Percentiles rank a stretch among this genome's conserved stretches.
Conservation (phyloP, 148 eudicot genomes). For the Dysphania ambrosioides region DNA sequence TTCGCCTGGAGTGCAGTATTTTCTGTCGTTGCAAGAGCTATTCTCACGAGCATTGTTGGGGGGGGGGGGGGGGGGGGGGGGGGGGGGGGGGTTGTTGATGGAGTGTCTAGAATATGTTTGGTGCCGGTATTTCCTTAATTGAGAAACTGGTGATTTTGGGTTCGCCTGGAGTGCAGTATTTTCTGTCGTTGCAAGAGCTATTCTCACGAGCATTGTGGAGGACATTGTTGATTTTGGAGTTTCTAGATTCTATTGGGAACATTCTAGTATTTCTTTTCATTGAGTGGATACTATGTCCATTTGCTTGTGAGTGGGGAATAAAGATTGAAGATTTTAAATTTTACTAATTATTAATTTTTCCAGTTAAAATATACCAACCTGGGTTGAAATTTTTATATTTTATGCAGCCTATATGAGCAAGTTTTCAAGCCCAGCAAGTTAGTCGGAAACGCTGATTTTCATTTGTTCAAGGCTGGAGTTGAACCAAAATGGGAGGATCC, state of each 20-base stretch:
- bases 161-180: background rate
- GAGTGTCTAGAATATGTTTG: too few relatives aligned
- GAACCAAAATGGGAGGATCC: conserved; percentile 99
- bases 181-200: background rate
- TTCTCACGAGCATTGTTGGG: background rate
- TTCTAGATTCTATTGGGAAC: background rate
- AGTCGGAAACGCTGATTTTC: conserved; percentile 74
- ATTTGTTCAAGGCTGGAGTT: conserved; percentile 83
- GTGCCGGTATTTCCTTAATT: too few relatives aligned
- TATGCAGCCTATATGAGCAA: conserved; percentile 83
- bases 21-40: background rate
- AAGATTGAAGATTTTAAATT: background rate
- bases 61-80: too few relatives aligned
- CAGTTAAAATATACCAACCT: background rate
- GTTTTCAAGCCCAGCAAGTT: conserved; percentile 85
- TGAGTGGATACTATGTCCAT: background rate
- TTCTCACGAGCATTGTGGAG: background rate
- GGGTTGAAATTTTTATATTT: conserved; percentile 25
- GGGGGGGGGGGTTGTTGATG: too few relatives aligned
- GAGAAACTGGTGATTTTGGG: too few relatives aligned
- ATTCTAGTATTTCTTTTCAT: background rate
- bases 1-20: background rate
- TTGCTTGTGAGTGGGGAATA: background rate
- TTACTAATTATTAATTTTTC: background rate
- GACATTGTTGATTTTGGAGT: background rate